These are phyloP conservation scores for Carex scoparia DNA, from an alignment of 176 grass and related monocot species.

Conservation along the genomic window DNA sequence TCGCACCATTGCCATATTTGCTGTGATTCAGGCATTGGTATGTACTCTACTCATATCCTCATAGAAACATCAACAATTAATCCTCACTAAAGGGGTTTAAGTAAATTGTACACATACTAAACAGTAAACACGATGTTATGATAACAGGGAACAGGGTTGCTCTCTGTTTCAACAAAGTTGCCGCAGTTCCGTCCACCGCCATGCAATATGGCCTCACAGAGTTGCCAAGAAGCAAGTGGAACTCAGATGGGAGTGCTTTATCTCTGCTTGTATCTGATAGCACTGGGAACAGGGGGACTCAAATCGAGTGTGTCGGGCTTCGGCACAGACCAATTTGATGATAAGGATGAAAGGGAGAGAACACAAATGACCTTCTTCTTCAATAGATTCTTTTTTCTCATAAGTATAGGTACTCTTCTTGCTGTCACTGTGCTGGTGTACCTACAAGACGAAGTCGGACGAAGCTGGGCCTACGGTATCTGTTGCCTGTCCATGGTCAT, in stretches of 20 bases:
- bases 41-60: background rate
- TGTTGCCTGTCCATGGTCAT: conserved; percentile 59
- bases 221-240: conserved; percentile 43
- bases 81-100: background rate
- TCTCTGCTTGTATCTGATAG: conserved; percentile 66
- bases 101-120: background rate
- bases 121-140: background rate
- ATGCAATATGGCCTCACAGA: conserved; percentile 13
- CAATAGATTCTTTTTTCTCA: conserved; percentile 78
- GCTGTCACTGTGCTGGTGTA: conserved; percentile 77
- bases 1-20: conserved; percentile 83
- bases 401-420: conserved; percentile 62
- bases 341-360: conserved; percentile 54
- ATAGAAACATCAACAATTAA: background rate
- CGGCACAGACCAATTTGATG: conserved; percentile 83
- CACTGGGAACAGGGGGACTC: conserved; percentile 66
- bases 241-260: conserved; percentile 67
- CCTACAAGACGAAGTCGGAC: conserved; percentile 69
- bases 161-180: conserved; percentile 46
- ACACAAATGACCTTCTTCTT: conserved; percentile 70
- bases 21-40: conserved; percentile 61
- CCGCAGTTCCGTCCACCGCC: conserved; percentile 58
- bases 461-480: conserved; percentile 82
- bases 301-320: conserved; percentile 88
- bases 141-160: conserved; percentile 55